These are phyloP conservation scores for Coniochaeta prunicola DNA, from an alignment of 2,329 filamentous ascomycete genomes.

Conservation along the genomic window DNA sequence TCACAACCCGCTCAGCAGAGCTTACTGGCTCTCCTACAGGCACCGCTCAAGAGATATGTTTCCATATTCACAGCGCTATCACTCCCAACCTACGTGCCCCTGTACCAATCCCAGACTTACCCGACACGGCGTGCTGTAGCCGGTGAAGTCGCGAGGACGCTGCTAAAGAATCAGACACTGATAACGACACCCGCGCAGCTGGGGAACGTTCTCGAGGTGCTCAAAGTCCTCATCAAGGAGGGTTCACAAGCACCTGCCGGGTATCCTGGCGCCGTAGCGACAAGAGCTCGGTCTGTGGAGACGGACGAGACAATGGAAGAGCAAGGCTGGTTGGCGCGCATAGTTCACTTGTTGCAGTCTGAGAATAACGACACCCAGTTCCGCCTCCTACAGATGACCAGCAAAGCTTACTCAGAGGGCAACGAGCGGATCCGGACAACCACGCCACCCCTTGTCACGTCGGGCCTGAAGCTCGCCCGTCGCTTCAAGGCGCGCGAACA, in stretches of 20 bases:
- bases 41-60: slow-evolving; percentile 80
- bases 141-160: slow-evolving; percentile 73
- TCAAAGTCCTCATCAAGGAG: slow-evolving; percentile 90
- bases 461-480: slow-evolving; percentile 81
- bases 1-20: slow-evolving; percentile 81
- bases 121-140: slow-evolving; percentile 86
- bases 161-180: slow-evolving; percentile 75
- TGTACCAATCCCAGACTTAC: slow-evolving; percentile 88
- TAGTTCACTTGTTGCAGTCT: slow-evolving; percentile 80
- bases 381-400: slow-evolving; percentile 80
- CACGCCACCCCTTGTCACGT: slow-evolving; percentile 84
- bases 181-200: slow-evolving; percentile 74
- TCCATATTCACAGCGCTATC: slow-evolving; percentile 96
- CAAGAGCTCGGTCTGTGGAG: slow-evolving; percentile 64
- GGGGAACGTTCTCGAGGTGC: slow-evolving; percentile 79
- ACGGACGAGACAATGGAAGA: slow-evolving; percentile 98
- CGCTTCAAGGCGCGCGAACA: slow-evolving; percentile 88
- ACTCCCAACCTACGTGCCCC: slow-evolving; percentile 82
- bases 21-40: slow-evolving; percentile 81
- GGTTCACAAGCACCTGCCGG: slow-evolving; percentile 76
- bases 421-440: slow-evolving; percentile 96
- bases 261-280: slow-evolving; percentile 74
- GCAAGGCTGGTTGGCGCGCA: slow-evolving; percentile 90
- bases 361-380: slow-evolving; percentile 91
- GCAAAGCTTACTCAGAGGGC: slow-evolving; percentile 82